phyloP scores from a whole-genome alignment of 129 eudicot species.

The Calendula officinalis region DNA sequence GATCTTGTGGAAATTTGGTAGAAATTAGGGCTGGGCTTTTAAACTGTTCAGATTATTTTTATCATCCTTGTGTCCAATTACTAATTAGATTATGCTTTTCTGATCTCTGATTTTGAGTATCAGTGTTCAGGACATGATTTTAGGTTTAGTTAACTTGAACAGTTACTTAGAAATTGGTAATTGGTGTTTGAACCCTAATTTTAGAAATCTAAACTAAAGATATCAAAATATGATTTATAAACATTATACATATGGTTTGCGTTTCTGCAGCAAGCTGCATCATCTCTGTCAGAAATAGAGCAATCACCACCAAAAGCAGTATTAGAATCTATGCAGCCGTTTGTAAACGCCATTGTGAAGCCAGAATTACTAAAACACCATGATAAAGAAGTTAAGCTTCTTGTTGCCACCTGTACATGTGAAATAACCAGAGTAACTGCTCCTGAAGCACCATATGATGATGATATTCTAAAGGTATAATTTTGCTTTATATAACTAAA shows the following conservation, averaged over 20 bases:
- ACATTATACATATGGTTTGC: conserved; percentile 1
- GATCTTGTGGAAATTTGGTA: conserved; percentile 8
- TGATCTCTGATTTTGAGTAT: conserved; percentile 5
- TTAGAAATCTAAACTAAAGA: conserved; percentile 5
- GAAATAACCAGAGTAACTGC: conserved; percentile 96
- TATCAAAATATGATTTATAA: conserved; percentile 6
- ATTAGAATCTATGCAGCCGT: conserved; percentile 75
- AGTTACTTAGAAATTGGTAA: not conserved
- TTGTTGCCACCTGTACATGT: conserved; percentile 87
- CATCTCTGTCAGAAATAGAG: conserved; percentile 73
- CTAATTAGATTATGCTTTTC: not conserved
- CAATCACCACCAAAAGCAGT: conserved; percentile 71
- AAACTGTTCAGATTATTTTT: not conserved
- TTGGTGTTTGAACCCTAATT: not conserved
- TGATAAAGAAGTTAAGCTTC: conserved; percentile 88
- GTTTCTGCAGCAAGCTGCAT: conserved; percentile 71
- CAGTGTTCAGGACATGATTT: not conserved
- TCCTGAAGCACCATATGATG: conserved; percentile 93
- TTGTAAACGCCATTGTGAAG: conserved; percentile 66
- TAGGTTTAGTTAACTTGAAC: conserved; percentile 8
- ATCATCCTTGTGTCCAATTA: not conserved
- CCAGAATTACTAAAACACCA: conserved; percentile 84
- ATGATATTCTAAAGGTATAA: conserved; percentile 74
- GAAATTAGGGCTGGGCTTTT: conserved; percentile 30
- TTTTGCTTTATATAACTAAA: not conserved